A percentile compares a stretch with the other conserved stretches of the same genome.
Evolutionary conservation across 768 basidiomycete species (phyloP).

Genomic region (Lactarius akahatsu): DNA sequence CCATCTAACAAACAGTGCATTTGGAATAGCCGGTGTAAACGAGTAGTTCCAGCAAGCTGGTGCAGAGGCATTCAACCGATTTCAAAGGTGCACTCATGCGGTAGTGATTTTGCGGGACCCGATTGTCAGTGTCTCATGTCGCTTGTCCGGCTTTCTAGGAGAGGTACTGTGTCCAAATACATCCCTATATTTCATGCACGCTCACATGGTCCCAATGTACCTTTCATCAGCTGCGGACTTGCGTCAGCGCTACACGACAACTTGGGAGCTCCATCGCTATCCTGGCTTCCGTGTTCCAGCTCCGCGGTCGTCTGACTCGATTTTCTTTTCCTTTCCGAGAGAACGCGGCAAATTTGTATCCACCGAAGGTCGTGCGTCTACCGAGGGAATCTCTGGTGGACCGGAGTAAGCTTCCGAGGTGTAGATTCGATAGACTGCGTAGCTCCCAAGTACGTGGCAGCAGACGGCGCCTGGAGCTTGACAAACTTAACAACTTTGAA

Average conservation of each 20-base stretch:
- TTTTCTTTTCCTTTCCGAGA: slow-evolving; percentile 69
- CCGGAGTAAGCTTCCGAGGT: slow-evolving; percentile 38
- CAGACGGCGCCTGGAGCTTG: slow-evolving; percentile 51
- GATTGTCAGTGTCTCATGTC: slow-evolving; percentile 19
- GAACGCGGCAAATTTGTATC: slow-evolving; percentile 71
- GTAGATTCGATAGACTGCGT: slow-evolving; percentile 36
- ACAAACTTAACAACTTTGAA: slow-evolving; percentile 61
- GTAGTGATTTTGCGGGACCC: slow-evolving; percentile 3
- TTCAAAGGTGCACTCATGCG: slow-evolving; percentile 51
- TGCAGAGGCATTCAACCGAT: slow-evolving; percentile 61
- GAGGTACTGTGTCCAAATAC: slow-evolving; percentile 39
- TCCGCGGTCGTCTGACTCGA: slow-evolving; percentile 66
- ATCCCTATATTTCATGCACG: slow-evolving; percentile 14
- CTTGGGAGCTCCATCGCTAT: slow-evolving; percentile 77
- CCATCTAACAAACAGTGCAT: background rate
- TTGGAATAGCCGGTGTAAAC: slow-evolving; percentile 54
- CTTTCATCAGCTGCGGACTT: slow-evolving; percentile 58
- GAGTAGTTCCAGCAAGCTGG: slow-evolving; percentile 69
- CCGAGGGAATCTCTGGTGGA: slow-evolving; percentile 42
- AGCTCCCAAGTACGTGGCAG: slow-evolving; percentile 43
- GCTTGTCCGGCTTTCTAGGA: slow-evolving; percentile 38
- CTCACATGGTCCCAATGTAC: slow-evolving; percentile 12
- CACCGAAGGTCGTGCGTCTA: slow-evolving; percentile 55
- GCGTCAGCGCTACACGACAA: slow-evolving; percentile 73
- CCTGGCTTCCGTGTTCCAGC: slow-evolving; percentile 69